phyloP scores from a whole-genome alignment of 148 eudicot species.

The Dianthus caryophyllus region DNA sequence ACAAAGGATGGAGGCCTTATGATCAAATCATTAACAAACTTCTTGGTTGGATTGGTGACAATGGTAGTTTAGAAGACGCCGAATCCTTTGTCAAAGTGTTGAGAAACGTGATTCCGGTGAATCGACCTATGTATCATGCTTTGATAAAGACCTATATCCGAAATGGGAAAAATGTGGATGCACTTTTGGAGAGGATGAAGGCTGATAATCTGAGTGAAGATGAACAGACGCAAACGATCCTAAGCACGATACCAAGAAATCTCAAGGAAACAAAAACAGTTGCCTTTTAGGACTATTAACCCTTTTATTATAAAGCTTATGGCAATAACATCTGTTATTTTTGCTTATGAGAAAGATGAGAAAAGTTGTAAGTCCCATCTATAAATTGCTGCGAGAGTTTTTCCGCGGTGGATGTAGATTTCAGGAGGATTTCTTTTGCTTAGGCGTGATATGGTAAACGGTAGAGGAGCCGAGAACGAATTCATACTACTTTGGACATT shows the following conservation, averaged over 20 bases:
- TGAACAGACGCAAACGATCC: constrained; percentile 44
- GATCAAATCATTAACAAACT: constrained; percentile 32
- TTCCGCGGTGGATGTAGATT: too few relatives aligned
- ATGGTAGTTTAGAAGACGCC: constrained; percentile 46
- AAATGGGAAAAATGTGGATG: constrained; percentile 46
- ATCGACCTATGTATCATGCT: constrained; percentile 54
- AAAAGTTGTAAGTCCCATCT: too few relatives aligned
- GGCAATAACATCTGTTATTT: too few relatives aligned
- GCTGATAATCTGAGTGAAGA: constrained; percentile 44
- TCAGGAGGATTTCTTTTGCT: too few relatives aligned
- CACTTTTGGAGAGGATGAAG: constrained; percentile 45
- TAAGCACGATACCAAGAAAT: constrained; percentile 19
- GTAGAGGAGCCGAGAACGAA: too few relatives aligned
- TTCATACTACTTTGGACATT: neutral
- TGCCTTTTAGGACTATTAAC: too few relatives aligned
- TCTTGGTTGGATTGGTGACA: constrained; percentile 49
- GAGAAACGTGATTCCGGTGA: constrained; percentile 38
- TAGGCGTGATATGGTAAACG: too few relatives aligned
- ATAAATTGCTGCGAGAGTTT: too few relatives aligned
- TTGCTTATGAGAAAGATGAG: too few relatives aligned
- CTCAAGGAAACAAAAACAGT: neutral
- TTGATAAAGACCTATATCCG: constrained; percentile 43
- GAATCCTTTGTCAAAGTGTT: constrained; percentile 47
- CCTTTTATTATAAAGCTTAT: too few relatives aligned
- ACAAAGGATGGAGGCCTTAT: constrained; percentile 56